Percentiles rank a stretch among this genome's conserved stretches.
These are phyloP conservation scores for Leptographium procerum DNA, from an alignment of 2,329 filamentous ascomycete species.

Conservation along the genomic window DNA sequence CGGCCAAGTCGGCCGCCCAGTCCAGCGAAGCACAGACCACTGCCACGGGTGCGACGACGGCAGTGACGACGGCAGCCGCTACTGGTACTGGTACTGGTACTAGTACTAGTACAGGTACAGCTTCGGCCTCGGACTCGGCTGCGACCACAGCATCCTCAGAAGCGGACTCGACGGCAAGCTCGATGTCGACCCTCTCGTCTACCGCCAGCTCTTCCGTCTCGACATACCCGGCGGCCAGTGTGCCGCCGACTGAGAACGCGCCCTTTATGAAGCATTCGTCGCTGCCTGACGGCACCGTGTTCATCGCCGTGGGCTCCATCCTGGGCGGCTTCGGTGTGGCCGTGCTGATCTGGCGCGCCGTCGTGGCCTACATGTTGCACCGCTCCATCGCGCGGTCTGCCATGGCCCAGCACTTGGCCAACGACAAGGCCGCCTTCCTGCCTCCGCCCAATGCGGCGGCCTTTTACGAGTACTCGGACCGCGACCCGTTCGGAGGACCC, in stretches of 20 bases:
- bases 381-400: slow-evolving; percentile 81
- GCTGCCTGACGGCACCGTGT: slow-evolving; percentile 85
- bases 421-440: slow-evolving; percentile 56
- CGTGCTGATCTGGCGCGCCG: slow-evolving; percentile 77
- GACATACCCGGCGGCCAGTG: slow-evolving; percentile 58
- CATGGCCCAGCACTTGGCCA: slow-evolving; percentile 57
- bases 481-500: slow-evolving; percentile 30
- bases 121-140: neutral
- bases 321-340: slow-evolving; percentile 71
- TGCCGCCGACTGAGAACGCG: slow-evolving; percentile 74
- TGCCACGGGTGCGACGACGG: slow-evolving; percentile 4
- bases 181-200: slow-evolving; percentile 28
- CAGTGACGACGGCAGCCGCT: slow-evolving; percentile 1
- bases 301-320: slow-evolving; percentile 85
- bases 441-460: slow-evolving; percentile 31
- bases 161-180: neutral
- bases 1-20: neutral
- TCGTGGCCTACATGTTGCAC: slow-evolving; percentile 85
- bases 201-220: slow-evolving; percentile 22
- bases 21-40: neutral
- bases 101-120: slow-evolving; percentile 1
- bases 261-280: slow-evolving; percentile 85
- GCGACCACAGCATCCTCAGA: neutral
- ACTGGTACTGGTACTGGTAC: neutral
- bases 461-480: slow-evolving; percentile 53